Conservation (phyloP, 2,329 filamentous ascomycete species). For the Emmonsiellopsis sp. region DNA sequence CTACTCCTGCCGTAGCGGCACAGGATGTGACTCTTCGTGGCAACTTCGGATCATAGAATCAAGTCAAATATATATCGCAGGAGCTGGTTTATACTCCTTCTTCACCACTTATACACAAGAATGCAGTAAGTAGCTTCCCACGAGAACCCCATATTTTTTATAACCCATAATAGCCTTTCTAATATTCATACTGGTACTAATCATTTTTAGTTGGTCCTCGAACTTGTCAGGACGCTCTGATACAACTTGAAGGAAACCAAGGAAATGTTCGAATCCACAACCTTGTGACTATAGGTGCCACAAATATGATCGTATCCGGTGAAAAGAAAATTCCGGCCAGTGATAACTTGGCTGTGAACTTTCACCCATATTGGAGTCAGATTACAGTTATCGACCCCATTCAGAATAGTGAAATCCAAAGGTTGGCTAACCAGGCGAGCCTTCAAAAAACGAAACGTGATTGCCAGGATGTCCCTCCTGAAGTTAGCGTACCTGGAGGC, state of each 20-base stretch:
- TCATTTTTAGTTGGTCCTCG: background rate
- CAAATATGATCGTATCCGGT: slow-evolving; percentile 2
- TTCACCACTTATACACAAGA: slow-evolving; percentile 3
- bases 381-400: slow-evolving; percentile 3
- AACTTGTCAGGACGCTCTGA: background rate
- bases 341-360: slow-evolving; percentile 5
- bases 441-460: background rate
- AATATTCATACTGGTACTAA: background rate
- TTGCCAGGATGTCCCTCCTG: background rate
- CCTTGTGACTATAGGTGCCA: slow-evolving; percentile 2
- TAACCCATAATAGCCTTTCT: background rate
- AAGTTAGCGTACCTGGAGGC: background rate
- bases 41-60: slow-evolving; percentile 1
- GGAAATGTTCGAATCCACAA: slow-evolving; percentile 1
- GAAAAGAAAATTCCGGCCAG: background rate
- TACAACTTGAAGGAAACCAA: background rate
- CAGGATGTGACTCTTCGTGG: slow-evolving; percentile 1
- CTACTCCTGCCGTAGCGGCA: background rate
- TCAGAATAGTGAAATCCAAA: background rate
- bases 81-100: slow-evolving; percentile 3
- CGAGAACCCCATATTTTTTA: background rate
- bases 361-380: slow-evolving; percentile 7
- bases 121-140: background rate
- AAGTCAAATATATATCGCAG: background rate
- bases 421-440: background rate